Evolutionary conservation across 305 asterid species (phyloP).

Genomic region (Solanum chacoense): DNA sequence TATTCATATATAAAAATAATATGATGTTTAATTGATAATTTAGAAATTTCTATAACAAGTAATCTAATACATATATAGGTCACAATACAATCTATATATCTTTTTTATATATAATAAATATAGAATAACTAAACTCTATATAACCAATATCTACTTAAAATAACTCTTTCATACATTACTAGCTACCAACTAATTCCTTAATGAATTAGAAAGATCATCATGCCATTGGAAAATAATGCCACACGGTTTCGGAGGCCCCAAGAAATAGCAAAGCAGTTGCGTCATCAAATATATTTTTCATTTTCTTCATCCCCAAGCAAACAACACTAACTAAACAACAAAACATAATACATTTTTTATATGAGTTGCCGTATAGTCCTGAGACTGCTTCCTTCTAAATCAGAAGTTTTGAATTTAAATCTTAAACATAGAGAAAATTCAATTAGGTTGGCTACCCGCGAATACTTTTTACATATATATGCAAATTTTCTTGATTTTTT

Average conservation of each 20-base stretch:
- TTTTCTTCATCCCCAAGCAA: neutral
- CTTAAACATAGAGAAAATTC: fast-evolving
- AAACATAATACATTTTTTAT: neutral
- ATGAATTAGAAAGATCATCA: neutral
- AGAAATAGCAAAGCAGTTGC: neutral
- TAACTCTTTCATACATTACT: neutral
- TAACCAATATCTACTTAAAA: no score
- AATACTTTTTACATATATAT: no score
- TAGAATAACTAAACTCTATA: no score
- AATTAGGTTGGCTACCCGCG: fast-evolving
- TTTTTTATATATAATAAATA: no score
- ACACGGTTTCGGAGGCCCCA: neutral
- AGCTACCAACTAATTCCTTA: neutral
- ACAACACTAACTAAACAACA: neutral
- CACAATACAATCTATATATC: no score
- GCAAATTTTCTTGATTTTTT: neutral
- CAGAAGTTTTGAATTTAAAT: fast-evolving
- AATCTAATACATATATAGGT: no score
- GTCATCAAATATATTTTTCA: neutral
- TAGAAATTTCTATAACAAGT: no score
- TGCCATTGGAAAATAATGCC: neutral
- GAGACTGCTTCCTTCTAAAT: fast-evolving
- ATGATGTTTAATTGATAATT: fast-evolving
- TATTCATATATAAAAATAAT: no score
- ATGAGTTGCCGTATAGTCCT: fast-evolving